Evolutionary conservation across 805 yeast species (phyloP), one percentile per base, ranked within the genome.

Genomic region (Lipomyces yamadae): DNA sequence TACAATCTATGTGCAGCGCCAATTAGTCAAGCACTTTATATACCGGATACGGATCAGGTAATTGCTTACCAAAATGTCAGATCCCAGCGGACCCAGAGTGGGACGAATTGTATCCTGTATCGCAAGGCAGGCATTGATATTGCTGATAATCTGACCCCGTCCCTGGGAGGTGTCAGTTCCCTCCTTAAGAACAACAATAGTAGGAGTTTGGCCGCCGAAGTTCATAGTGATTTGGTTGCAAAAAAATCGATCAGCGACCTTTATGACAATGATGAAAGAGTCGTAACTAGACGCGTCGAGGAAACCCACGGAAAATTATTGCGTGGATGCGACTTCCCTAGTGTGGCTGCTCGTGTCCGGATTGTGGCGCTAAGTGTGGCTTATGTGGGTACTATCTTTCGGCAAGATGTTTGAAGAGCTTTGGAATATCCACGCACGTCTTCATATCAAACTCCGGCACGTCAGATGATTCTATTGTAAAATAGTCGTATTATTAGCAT

Each of bases 131-230:
- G 99, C 98, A 81, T 94, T 94, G 77, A 95, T 95, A 76, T 95
- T 95, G 71, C 94, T 90, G 74, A 95, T 87, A 72, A 92, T 90
- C 82, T 95, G 99, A 32, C 98, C 98, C 72, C 88, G 86, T 48
- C 99, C 99, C 78, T 95, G 99, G 15, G 97, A 90, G 39, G 96
- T 82, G 76, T 95, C 99, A 3, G 99, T 95, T 61, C 99, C 99
- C 79, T 95, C 99, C 78, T 93, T 94, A 69, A 95, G 86, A 62
- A 95, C 98, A 70, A 95, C 98, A 74, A 94, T 91, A n/a, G 99
- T 94, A 57, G 99, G 99, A 50, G 98, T 90, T 78, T 93, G 97
- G 64, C 90, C 90, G 70, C 94, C 91, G 77, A 91, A 92, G 75
- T 89, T 89, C 97, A 92, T 93, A 55, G 67, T 56, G 58, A 13